A percentile compares a stretch with the other conserved stretches of the same genome.
Evolutionary conservation across 2,329 filamentous ascomycete species (phyloP).

Genomic region (Microdochium paspali): DNA sequence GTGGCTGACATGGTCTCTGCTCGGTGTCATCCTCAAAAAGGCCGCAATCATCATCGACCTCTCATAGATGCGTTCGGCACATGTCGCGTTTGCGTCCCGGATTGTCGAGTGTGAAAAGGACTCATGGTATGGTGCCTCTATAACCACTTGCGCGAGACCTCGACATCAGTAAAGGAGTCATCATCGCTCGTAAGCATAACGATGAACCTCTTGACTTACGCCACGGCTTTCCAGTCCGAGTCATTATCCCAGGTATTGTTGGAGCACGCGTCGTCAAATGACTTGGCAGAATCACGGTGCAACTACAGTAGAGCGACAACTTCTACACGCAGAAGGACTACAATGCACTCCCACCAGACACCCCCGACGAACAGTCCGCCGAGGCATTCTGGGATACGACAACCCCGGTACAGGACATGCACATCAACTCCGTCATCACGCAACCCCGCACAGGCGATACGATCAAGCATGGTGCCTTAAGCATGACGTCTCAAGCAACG

Average conservation of each 20-base stretch:
- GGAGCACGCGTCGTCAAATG: slow-evolving; percentile 47
- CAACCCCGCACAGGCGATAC: slow-evolving; percentile 3
- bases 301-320: slow-evolving; percentile 38
- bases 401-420: slow-evolving; percentile 43
- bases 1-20: slow-evolving; percentile 43
- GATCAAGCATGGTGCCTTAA: slow-evolving; percentile 20
- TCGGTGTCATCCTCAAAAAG: slow-evolving; percentile 38
- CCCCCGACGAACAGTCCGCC: slow-evolving; percentile 34
- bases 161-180: slow-evolving; percentile 29
- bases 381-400: slow-evolving; percentile 40
- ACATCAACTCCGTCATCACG: slow-evolving; percentile 42
- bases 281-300: slow-evolving; percentile 42
- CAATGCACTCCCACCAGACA: slow-evolving; percentile 46
- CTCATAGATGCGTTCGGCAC: slow-evolving; percentile 11
- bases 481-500: slow-evolving; percentile 26
- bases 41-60: slow-evolving; percentile 29
- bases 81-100: slow-evolving; percentile 47
- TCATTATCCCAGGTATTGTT: slow-evolving; percentile 41
- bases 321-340: slow-evolving; percentile 51
- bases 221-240: slow-evolving; percentile 42
- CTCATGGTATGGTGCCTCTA: slow-evolving; percentile 46
- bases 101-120: slow-evolving; percentile 44
- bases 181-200: slow-evolving; percentile 43
- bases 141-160: slow-evolving; percentile 36
- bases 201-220: slow-evolving; percentile 31